Evolutionary conservation across 1,284 basidiomycete genomes (phyloP), one percentile per base, ranked within the genome.

Genomic region (Puccinia brachypodii): DNA sequence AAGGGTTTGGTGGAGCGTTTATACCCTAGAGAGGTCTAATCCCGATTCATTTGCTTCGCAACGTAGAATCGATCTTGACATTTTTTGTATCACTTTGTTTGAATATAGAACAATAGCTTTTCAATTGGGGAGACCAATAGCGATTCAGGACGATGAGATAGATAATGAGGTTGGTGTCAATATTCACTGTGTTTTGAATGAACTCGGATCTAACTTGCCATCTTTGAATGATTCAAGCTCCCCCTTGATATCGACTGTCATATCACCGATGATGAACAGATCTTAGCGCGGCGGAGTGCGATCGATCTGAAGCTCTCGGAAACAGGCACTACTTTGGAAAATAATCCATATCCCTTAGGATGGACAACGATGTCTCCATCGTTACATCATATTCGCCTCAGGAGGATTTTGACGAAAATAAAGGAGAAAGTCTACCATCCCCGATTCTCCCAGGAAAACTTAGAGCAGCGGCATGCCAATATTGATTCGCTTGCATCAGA

Each of bases 201-300:
- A 22, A 42, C 8, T 31, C 25, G 28, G 14, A 47, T 71, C 44
- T 71, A 25, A 50, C 62, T 33, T 22, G 22, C 11, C 9, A 7
- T 40, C 33, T 16, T 53, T 28, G 31, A 25, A 38, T 40, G 25
- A 38, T 53, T 36, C 16, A 66, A 79, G 76, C 50, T 79, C n/a
- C 76, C 76, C 28, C 68, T 79, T n/a, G 76, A 79, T 60, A 79
- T 79, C 38, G 76, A 79, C 36, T 79, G 76, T 60, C 47, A 58
- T n/a, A 53, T 79, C 8, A 71, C 76, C n/a, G 68, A 79, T 60
- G 31, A 31, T 40, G 50, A 79, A 68, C 19, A 69, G 38, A 79
- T 79, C 16, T 7, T 53, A 36, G 76, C 60, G 22, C 44, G 76
- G 47, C 50, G 36, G 25, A 36, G 38, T 25, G 76, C 76, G 19